A percentile compares a stretch with the other conserved stretches of the same genome.
These are phyloP conservation scores for Isoetes engelmannii DNA, from an alignment of 83 land plant genomes.

Conservation along the genomic window DNA sequence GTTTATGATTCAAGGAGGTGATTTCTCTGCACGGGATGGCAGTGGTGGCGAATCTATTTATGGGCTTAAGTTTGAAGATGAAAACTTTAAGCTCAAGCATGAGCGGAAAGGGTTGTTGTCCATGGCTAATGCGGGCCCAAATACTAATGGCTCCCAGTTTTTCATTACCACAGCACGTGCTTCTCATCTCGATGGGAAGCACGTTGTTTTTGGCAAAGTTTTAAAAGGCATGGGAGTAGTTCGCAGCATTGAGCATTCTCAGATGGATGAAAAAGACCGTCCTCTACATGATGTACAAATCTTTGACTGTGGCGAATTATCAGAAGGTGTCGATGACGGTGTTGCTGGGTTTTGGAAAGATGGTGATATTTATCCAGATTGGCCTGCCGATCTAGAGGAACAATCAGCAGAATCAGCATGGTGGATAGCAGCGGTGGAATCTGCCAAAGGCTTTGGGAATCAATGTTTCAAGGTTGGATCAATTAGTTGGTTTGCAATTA, in stretches of 20 bases:
- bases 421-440: slow-evolving; percentile 72
- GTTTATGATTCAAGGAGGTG: slow-evolving; percentile 87
- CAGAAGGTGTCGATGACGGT: slow-evolving; percentile 64
- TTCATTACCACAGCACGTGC: slow-evolving; percentile 70
- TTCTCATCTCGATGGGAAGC: slow-evolving; percentile 69
- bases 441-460: slow-evolving; percentile 58
- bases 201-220: slow-evolving; percentile 80
- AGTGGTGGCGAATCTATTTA: slow-evolving; percentile 81
- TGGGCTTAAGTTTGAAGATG: slow-evolving; percentile 68
- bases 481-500: not conserved
- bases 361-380: slow-evolving; percentile 65
- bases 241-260: slow-evolving; percentile 58
- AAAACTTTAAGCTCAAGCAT: slow-evolving; percentile 69
- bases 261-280: slow-evolving; percentile 32
- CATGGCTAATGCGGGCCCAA: slow-evolving; percentile 78
- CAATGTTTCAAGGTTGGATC: slow-evolving; percentile 52
- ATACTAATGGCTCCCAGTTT: slow-evolving; percentile 77
- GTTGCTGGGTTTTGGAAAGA: slow-evolving; percentile 57
- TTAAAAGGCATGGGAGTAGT: slow-evolving; percentile 75
- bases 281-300: slow-evolving; percentile 47
- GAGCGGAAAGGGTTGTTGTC: slow-evolving; percentile 71
- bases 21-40: slow-evolving; percentile 61
- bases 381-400: slow-evolving; percentile 64
- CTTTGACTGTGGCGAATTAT: slow-evolving; percentile 65
- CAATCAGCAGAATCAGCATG: slow-evolving; percentile 53